Evolutionary conservation across 2,329 filamentous ascomycete genomes (phyloP).

Genomic region (Raffaelea deltoideospora): DNA sequence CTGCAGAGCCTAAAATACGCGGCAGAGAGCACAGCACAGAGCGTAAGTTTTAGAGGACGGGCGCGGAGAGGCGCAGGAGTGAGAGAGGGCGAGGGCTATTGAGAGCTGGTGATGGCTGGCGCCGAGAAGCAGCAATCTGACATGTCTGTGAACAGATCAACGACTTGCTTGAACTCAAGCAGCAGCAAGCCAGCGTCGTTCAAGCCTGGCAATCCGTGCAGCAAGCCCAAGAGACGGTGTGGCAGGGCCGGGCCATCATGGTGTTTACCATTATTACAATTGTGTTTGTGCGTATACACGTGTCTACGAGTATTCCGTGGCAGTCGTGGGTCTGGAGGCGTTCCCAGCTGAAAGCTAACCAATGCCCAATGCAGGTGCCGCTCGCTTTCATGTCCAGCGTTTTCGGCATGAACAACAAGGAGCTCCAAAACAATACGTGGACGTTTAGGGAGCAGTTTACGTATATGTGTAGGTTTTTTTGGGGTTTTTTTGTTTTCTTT

Average conservation of each 20-base stretch:
- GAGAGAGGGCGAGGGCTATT: no score
- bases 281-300: slow-evolving; percentile 22
- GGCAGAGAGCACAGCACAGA: slow-evolving; percentile 17
- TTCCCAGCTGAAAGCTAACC: no score
- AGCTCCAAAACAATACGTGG: neutral
- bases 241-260: slow-evolving; percentile 28
- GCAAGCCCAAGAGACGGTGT: slow-evolving; percentile 22
- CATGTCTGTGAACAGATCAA: no score
- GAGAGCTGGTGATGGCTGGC: no score
- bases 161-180: slow-evolving; percentile 25
- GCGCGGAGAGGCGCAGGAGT: no score
- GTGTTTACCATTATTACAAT: slow-evolving; percentile 31
- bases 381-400: slow-evolving; percentile 22
- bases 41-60: slow-evolving; percentile 15
- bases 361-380: slow-evolving; percentile 15
- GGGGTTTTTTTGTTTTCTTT: no score
- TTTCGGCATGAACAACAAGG: slow-evolving; percentile 21
- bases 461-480: slow-evolving; percentile 12
- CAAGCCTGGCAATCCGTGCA: slow-evolving; percentile 25
- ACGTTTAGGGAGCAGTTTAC: neutral
- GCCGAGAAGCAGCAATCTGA: no score
- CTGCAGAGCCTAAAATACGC: slow-evolving; percentile 17
- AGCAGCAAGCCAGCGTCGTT: slow-evolving; percentile 29
- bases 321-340: no score
- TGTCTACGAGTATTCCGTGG: neutral